phyloP scores from a whole-genome alignment of 2,329 filamentous ascomycete genomes.

The Alternaria angustiovoidea region DNA sequence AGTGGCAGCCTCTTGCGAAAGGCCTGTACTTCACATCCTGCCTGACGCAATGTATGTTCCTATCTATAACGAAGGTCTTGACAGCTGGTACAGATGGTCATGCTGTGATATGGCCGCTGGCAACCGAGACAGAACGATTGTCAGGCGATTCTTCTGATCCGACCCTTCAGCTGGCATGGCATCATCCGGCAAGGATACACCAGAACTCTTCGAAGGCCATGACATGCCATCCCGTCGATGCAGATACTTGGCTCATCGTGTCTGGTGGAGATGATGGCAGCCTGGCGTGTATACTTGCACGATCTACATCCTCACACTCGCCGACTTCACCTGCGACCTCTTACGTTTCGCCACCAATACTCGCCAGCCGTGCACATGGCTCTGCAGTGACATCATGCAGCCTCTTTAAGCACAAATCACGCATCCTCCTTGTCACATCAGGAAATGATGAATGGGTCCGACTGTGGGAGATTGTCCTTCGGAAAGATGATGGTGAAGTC shows the following conservation, averaged over 20 bases:
- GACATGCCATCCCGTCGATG: slow-evolving; percentile 42
- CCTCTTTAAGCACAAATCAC: slow-evolving; percentile 35
- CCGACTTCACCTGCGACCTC: slow-evolving; percentile 28
- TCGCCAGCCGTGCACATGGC: slow-evolving; percentile 70
- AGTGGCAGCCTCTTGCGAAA: slow-evolving; percentile 48
- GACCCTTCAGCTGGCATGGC: slow-evolving; percentile 42
- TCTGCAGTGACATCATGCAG: slow-evolving; percentile 71
- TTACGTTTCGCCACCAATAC: slow-evolving; percentile 34
- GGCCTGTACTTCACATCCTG: slow-evolving; percentile 65
- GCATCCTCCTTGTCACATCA: slow-evolving; percentile 43
- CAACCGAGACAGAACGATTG: slow-evolving; percentile 18
- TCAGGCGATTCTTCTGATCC: background rate
- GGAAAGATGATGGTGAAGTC: background rate
- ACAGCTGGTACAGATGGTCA: slow-evolving; percentile 85
- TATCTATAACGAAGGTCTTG: slow-evolving; percentile 57
- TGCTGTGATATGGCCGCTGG: slow-evolving; percentile 67
- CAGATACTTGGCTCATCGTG: slow-evolving; percentile 62
- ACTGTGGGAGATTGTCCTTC: slow-evolving; percentile 52
- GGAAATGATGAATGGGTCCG: slow-evolving; percentile 60
- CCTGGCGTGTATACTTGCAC: slow-evolving; percentile 60
- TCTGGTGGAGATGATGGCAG: slow-evolving; percentile 92
- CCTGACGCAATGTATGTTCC: slow-evolving; percentile 68
- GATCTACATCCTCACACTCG: background rate
- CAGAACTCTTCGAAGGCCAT: slow-evolving; percentile 79
- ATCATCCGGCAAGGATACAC: slow-evolving; percentile 62